Conservation (phyloP, 768 basidiomycete genomes). For the Amyloporia xantha region DNA sequence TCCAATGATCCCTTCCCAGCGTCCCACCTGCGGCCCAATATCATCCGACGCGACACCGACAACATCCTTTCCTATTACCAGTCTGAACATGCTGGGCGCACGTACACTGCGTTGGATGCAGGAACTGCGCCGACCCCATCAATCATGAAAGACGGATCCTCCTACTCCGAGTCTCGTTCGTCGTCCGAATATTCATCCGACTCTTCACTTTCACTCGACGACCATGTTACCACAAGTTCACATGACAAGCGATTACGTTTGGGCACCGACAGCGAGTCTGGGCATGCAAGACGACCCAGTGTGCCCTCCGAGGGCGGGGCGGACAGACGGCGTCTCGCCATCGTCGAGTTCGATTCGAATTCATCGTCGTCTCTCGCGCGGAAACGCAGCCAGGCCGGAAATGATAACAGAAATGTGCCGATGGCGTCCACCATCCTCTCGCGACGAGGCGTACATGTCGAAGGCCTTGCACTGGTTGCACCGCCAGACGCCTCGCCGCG, state of each 20-base stretch:
- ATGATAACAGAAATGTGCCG: slow-evolving; percentile 8
- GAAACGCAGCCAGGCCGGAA: slow-evolving; percentile 12
- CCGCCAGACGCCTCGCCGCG: slow-evolving; percentile 61
- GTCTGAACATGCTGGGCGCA: slow-evolving; percentile 40
- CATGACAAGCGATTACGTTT: background rate
- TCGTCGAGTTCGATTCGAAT: slow-evolving; percentile 52
- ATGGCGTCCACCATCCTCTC: slow-evolving; percentile 11
- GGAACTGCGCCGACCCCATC: slow-evolving; percentile 11
- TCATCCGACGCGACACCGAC: slow-evolving; percentile 33
- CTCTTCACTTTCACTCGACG: background rate
- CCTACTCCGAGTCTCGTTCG: slow-evolving; percentile 43
- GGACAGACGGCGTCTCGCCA: slow-evolving; percentile 61
- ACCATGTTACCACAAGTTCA: background rate
- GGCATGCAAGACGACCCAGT: slow-evolving; percentile 38
- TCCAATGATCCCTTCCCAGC: background rate
- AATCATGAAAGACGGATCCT: background rate
- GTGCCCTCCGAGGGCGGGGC: slow-evolving; percentile 51
- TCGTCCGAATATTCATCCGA: slow-evolving; percentile 36
- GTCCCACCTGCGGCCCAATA: slow-evolving; percentile 16
- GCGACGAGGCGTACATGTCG: slow-evolving; percentile 21
- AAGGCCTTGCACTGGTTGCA: slow-evolving; percentile 59
- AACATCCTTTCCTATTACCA: slow-evolving; percentile 49
- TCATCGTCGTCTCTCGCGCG: slow-evolving; percentile 20
- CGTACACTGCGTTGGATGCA: slow-evolving; percentile 18
- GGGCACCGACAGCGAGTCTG: slow-evolving; percentile 16